A percentile compares a stretch with the other conserved stretches of the same genome.
Evolutionary conservation across 306 rosid species (phyloP).

Genomic region (Begonia peltatifolia): DNA sequence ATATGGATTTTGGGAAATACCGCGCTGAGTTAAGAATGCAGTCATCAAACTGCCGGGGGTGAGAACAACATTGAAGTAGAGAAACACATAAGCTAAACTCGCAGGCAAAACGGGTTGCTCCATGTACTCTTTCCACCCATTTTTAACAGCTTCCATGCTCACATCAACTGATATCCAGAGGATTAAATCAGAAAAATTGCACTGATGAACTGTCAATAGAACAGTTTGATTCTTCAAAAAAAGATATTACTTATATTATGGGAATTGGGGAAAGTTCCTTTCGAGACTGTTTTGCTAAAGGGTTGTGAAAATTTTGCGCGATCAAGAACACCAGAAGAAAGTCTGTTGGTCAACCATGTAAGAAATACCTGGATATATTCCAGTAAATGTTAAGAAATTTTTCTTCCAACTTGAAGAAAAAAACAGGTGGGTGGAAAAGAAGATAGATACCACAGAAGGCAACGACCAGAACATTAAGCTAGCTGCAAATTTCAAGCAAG

Average conservation of each 20-base stretch:
- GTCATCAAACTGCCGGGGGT: constrained; percentile 97
- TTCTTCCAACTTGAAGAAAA: constrained; percentile 2
- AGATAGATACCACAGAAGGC: constrained; percentile 53
- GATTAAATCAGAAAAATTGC: background rate
- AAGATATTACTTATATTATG: constrained; percentile 39
- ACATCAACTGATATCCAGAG: constrained; percentile 35
- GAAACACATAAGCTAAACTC: constrained; percentile 82
- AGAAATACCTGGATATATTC: constrained; percentile 39
- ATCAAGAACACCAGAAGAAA: constrained; percentile 92
- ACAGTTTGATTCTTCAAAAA: background rate
- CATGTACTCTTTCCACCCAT: constrained; percentile 85
- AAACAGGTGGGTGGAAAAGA: constrained; percentile 11
- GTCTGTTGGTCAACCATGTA: constrained; percentile 71
- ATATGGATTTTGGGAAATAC: constrained; percentile 18
- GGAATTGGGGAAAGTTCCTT: constrained; percentile 24
- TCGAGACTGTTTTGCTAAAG: constrained; percentile 31
- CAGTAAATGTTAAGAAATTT: constrained; percentile 3
- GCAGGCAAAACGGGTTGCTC: constrained; percentile 95
- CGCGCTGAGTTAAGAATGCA: constrained; percentile 76
- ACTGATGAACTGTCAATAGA: no score
- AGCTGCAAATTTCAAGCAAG: constrained; percentile 72
- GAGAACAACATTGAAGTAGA: constrained; percentile 76
- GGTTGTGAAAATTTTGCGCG: constrained; percentile 59
- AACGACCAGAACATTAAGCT: constrained; percentile 61
- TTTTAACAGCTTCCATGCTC: constrained; percentile 71